Base-by-base conservation (phyloP, 106 monocot genomes). In the Chionographis japonica region DNA sequence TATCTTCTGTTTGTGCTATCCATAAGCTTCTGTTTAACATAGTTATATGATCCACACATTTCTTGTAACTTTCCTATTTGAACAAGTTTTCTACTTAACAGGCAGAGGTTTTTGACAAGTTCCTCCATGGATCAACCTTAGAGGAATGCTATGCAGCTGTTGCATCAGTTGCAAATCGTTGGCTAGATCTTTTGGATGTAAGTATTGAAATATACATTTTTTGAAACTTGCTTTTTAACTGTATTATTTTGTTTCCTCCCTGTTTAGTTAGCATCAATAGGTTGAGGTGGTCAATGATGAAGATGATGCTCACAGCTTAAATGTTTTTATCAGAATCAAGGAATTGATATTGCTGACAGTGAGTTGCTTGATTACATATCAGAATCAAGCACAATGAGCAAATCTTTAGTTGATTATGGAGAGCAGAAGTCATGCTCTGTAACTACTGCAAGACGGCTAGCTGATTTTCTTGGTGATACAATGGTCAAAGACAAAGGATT, bases 341-440 rank as follows among this genome's bases (percentile, higher is more conserved):
- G 95, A 56, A 85, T 79, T 62, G 95, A 92, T 74, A 85, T 97
- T 72, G 86, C 89, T 49, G 95, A 97, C 56, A 86, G 84, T 74
- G 95, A 97, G 74, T 76, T 97, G 80, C 92, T 97, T 67, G 89
- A 92, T 69, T 92, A 89, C 74, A 97, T 97, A 73, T 97, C 95
- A 55, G 95, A 97, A 73, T 97, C 92, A 63, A 97, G 92, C 80
- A 97, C 95, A 57, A 97, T 97, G 95, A 97, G 95, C 69, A 97
- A 97, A 73, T 97, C 95, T 43, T 76, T 97, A 49, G 82, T 68
- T 72, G 95, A 97, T 57, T 97, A 97, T 78, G 95, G 95, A 17
- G 86, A 70, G 18, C 92, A 92, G 49, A 97, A 97, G 63, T 97
- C 95, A 63, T 97, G 95, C 81, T 84, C 95, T 57, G 92, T 97